Percentiles rank a stretch among this genome's conserved stretches.
phyloP scores from a whole-genome alignment of 192 early-diverging fungal genomes.

The Dispira parvispora region DNA sequence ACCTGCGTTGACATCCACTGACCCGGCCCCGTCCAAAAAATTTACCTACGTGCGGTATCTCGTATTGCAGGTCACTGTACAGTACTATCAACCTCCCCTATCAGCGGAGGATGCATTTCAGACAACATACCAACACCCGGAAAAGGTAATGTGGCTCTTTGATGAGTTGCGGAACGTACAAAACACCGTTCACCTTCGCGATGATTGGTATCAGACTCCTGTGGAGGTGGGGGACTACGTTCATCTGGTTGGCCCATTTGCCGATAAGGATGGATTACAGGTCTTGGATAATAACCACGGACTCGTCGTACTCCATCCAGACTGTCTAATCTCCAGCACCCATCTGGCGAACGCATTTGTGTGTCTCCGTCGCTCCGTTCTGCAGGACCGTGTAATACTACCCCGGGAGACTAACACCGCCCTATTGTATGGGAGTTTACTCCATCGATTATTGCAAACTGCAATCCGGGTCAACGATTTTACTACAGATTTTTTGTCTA shows the following conservation, averaged over 20 bases:
- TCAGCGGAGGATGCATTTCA: background rate
- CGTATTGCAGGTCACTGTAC: conserved; percentile 21
- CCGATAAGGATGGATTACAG: conserved; percentile 14
- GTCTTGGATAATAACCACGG: conserved; percentile 41
- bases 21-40: background rate
- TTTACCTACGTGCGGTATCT: conserved; percentile 18
- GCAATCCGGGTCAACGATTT: conserved; percentile 43
- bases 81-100: background rate
- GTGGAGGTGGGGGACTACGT: conserved; percentile 47
- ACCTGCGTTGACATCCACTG: background rate
- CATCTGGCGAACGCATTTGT: conserved; percentile 50
- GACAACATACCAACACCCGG: conserved; percentile 7
- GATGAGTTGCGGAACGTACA: conserved; percentile 16
- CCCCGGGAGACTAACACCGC: conserved; percentile 26
- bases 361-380: conserved; percentile 62
- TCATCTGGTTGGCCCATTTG: conserved; percentile 28
- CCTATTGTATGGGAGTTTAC: conserved; percentile 59
- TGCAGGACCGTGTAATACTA: conserved; percentile 45
- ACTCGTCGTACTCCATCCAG: conserved; percentile 64
- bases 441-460: conserved; percentile 68
- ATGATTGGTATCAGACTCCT: conserved; percentile 45
- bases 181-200: conserved; percentile 31
- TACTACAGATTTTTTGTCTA: conserved; percentile 26
- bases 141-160: conserved; percentile 19
- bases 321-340: conserved; percentile 61